Conservation (phyloP, 306 rosid genomes). For the Cucurbita argyrosperma region DNA sequence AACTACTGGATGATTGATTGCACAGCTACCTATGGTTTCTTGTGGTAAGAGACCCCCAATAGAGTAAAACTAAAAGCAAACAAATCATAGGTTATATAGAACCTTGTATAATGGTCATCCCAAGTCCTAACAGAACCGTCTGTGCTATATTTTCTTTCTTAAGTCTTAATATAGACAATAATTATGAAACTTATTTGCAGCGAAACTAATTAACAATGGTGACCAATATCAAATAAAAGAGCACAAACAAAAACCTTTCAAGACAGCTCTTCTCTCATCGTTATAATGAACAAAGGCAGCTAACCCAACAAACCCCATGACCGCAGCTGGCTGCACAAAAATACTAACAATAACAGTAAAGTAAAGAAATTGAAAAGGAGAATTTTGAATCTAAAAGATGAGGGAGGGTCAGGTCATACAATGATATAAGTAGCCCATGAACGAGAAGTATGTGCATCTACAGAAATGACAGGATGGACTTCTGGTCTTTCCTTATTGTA, state of each 20-base stretch:
- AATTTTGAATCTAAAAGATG: neutral
- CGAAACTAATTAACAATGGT: neutral
- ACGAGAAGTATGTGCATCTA: slow-evolving; percentile 29
- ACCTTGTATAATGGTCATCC: neutral
- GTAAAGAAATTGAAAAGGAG: neutral
- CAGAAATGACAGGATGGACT: slow-evolving; percentile 11
- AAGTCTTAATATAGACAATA: neutral
- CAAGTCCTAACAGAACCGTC: neutral
- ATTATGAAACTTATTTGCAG: neutral
- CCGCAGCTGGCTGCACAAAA: slow-evolving; percentile 48
- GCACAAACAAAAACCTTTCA: slow-evolving; percentile 38
- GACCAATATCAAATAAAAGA: neutral
- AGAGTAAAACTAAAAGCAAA: no score
- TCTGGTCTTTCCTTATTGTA: slow-evolving; percentile 16
- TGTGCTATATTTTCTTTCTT: neutral
- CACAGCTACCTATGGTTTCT: neutral
- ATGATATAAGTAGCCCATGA: slow-evolving; percentile 34
- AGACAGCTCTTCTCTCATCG: slow-evolving; percentile 69
- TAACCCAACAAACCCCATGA: slow-evolving; percentile 56
- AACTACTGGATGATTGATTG: neutral
- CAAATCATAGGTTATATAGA: no score
- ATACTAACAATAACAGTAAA: neutral
- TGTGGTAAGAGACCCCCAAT: no score
- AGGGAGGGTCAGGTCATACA: slow-evolving; percentile 30
- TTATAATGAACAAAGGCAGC: slow-evolving; percentile 53